These are phyloP conservation scores for Xylaria nigripes DNA, from an alignment of 495 filamentous ascomycete species.

Conservation along the genomic window DNA sequence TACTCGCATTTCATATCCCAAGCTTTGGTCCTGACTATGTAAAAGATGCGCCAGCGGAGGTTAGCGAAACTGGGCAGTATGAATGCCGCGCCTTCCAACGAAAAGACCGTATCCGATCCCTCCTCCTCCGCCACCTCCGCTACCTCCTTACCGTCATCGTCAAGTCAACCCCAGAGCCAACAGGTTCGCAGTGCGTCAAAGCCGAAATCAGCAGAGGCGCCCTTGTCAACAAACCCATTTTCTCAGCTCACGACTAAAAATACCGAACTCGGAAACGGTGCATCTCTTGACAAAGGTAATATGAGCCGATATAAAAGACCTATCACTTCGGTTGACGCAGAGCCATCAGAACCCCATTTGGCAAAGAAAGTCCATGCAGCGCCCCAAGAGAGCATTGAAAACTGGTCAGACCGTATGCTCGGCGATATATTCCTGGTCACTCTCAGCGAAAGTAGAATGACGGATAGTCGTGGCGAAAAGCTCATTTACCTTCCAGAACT, in stretches of 20 bases:
- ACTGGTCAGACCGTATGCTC: conserved; percentile 64
- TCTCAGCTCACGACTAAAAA: conserved; percentile 33
- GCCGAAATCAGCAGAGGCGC: conserved; percentile 1
- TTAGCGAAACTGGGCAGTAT: conserved; percentile 52
- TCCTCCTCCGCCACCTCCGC: neutral
- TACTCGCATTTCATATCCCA: neutral
- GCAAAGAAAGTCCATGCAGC: conserved; percentile 18
- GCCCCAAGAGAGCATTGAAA: conserved; percentile 42
- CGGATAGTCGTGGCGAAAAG: conserved; percentile 52
- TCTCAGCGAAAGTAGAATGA: conserved; percentile 49
- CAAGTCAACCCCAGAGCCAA: conserved; percentile 4
- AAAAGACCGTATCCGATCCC: conserved; percentile 12
- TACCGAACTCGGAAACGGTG: conserved; percentile 19
- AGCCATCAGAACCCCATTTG: conserved; percentile 7
- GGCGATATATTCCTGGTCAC: conserved; percentile 65
- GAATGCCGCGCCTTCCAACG: conserved; percentile 5
- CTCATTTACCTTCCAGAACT: conserved; percentile 52
- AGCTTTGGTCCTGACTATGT: neutral
- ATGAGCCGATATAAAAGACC: conserved; percentile 12
- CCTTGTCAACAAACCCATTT: conserved; percentile 28
- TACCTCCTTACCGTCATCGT: neutral
- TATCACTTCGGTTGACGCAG: conserved; percentile 14
- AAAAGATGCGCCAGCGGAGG: conserved; percentile 62
- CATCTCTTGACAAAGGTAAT: conserved; percentile 19
- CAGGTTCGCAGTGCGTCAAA: conserved; percentile 4